phyloP scores from a whole-genome alignment of 2,329 filamentous ascomycete species.

The Colletotrichum theobromicola region DNA sequence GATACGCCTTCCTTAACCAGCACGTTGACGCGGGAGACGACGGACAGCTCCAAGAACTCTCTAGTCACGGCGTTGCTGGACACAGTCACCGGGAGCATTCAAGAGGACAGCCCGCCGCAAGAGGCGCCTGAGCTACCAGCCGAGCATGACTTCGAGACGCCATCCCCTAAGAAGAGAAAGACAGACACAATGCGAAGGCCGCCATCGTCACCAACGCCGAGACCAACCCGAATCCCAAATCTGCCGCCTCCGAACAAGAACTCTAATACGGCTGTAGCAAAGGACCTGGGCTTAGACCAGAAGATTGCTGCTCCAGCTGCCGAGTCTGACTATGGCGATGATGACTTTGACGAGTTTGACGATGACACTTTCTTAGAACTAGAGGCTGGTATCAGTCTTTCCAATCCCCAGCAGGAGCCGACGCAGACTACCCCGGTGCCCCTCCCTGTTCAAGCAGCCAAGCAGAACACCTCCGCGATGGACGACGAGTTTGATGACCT shows the following conservation, averaged over 20 bases:
- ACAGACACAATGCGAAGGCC: background rate
- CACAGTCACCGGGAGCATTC: constrained; percentile 62
- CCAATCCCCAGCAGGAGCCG: constrained; percentile 24
- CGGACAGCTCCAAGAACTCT: constrained; percentile 59
- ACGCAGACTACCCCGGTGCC: background rate
- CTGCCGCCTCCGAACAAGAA: background rate
- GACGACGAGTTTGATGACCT: constrained; percentile 70
- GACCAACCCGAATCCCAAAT: background rate
- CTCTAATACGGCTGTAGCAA: background rate
- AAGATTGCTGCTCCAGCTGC: background rate
- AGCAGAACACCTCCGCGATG: constrained; percentile 20
- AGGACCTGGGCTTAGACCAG: background rate
- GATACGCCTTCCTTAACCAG: constrained; percentile 37
- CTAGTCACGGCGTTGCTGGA: constrained; percentile 70
- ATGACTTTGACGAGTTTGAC: constrained; percentile 63
- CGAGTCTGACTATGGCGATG: constrained; percentile 59
- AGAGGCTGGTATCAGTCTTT: constrained; percentile 46
- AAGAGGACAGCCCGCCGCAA: constrained; percentile 41
- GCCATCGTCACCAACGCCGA: constrained; percentile 22
- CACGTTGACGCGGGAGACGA: constrained; percentile 43
- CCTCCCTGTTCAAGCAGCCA: background rate
- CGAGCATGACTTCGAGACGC: constrained; percentile 36
- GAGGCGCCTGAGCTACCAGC: constrained; percentile 28
- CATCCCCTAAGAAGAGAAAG: constrained; percentile 48
- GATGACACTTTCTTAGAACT: constrained; percentile 64